Base-by-base conservation (phyloP, 352 stramenopile species). In the Peronosclerospora sorghi region DNA sequence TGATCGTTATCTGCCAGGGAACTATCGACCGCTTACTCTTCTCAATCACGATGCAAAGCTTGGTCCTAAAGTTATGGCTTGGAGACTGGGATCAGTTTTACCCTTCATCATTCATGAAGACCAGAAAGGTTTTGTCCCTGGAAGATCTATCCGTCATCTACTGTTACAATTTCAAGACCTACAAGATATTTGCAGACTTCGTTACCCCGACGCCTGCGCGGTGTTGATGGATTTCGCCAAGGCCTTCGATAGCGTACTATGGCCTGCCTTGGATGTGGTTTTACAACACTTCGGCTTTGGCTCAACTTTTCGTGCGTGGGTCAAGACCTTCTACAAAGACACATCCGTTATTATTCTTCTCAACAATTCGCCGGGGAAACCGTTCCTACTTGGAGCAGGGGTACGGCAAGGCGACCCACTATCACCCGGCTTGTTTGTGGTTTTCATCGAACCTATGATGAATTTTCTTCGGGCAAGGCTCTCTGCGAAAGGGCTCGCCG, bases 31-130 rank as follows among this genome's bases (percentile, higher is more conserved):
- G 4, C 10, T 51, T 12, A 56, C 49, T 4, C 35, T 56, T 0
- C 41, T 52, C 3, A 57, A 57, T 13, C 30, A 52, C 20, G 49
- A 52, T 10, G 49, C 49, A 1, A 56, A 51, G 18, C 35, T 49
- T 5, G 35, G 20, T 1, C 40, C 48, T n/a, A n/a, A n/a, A n/a
- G n/a, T n/a, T n/a, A n/a, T n/a, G n/a, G n/a, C n/a, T n/a, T n/a
- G n/a, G n/a, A 2, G 51, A 45, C 20, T 56, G 14, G 19, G 21
- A 1, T 4, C 35, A 9, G 15, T 48, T 5, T 9, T 56, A 26
- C 41, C 27, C 8, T 9, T 3, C 10, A 32, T 48, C n/a, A 48
- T 45, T 12, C 29, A 57, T n/a, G n/a, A n/a, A n/a, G n/a, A n/a
- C n/a, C n/a, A n/a, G n/a, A n/a, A n/a, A n/a, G n/a, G n/a, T n/a